These are phyloP conservation scores for Solanum pennellii DNA, from an alignment of 257 asterid species.

Conservation along the genomic window DNA sequence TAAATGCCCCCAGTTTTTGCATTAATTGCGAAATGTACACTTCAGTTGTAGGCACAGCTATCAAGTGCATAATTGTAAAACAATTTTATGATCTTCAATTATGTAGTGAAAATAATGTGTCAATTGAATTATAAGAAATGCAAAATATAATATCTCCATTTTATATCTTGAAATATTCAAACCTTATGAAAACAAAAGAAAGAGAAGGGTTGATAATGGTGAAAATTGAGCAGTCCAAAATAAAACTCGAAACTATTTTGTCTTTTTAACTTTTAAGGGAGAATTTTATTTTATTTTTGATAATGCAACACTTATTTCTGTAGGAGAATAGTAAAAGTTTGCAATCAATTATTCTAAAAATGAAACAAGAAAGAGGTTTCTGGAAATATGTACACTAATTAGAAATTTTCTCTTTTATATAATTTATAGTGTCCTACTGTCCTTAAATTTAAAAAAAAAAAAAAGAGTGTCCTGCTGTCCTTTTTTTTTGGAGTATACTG, in stretches of 20 bases:
- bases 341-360: neutral
- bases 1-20: conserved; percentile 22
- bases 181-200: neutral
- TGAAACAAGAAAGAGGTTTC: neutral
- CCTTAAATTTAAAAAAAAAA: too few species aligned
- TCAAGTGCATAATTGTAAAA: neutral
- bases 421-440: too few species aligned
- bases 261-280: neutral
- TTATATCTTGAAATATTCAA: neutral
- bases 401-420: too few species aligned
- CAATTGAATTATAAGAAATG: neutral
- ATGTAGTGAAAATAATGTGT: neutral
- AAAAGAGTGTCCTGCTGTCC: too few species aligned
- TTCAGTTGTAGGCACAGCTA: neutral
- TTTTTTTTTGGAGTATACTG: neutral
- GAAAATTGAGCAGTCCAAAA: neutral
- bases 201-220: neutral
- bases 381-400: neutral
- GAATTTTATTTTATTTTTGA: too few species aligned
- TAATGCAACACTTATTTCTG: neutral
- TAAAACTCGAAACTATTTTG: neutral
- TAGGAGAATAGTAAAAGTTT: neutral
- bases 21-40: conserved; percentile 13
- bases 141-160: neutral
- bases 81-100: neutral